A percentile compares a stretch with the other conserved stretches of the same genome.
Conservation (phyloP, 257 asterid genomes). For the Scutellaria barbata region DNA sequence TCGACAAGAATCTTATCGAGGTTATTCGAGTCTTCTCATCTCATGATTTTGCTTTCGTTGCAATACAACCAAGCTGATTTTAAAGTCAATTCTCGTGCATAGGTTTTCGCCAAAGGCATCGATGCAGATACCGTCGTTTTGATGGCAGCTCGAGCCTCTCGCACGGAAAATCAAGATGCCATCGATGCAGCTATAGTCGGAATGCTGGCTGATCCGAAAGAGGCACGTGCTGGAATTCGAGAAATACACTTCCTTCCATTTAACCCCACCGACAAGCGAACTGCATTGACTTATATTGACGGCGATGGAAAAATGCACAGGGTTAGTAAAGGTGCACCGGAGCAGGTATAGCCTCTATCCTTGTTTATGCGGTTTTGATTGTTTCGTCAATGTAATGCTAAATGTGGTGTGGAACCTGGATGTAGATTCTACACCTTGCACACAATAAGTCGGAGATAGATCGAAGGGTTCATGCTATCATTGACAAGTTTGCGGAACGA, state of each 20-base stretch:
- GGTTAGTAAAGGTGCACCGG: conserved; percentile 99
- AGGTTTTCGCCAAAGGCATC: conserved; percentile 88
- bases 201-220: conserved; percentile 97
- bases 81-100: conserved; percentile 23
- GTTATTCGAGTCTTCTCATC: conserved; percentile 40
- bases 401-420: conserved; percentile 15
- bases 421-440: conserved; percentile 79
- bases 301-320: conserved; percentile 89
- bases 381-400: conserved; percentile 17
- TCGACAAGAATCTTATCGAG: conserved; percentile 95
- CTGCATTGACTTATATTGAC: conserved; percentile 91
- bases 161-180: conserved; percentile 97
- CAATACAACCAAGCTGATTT: neutral
- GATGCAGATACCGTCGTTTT: conserved; percentile 94
- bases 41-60: conserved; percentile 11
- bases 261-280: conserved; percentile 93
- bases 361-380: neutral
- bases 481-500: conserved; percentile 90
- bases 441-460: conserved; percentile 82
- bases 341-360: conserved; percentile 62
- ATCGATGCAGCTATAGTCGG: conserved; percentile 94
- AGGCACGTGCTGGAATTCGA: conserved; percentile 97
- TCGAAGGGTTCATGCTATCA: conserved; percentile 75
- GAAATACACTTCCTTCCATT: conserved; percentile 97
- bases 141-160: conserved; percentile 98